These are phyloP conservation scores for Phytophthora constricta DNA, from an alignment of 352 stramenopile species.

Conservation along the genomic window DNA sequence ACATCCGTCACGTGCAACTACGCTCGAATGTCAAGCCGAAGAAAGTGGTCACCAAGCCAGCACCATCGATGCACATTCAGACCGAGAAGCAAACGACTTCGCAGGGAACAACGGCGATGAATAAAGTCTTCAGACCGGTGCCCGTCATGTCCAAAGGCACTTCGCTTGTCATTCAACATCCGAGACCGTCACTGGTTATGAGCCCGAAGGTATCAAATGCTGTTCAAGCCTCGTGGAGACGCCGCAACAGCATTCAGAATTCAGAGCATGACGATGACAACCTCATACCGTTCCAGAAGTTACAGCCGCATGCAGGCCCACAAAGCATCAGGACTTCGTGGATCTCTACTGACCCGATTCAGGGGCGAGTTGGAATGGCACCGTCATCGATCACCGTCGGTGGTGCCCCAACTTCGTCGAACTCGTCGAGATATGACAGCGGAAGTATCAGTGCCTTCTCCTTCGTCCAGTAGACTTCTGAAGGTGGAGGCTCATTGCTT, in stretches of 20 bases:
- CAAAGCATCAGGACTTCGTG: constrained; percentile 22
- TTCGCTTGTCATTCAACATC: constrained; percentile 4
- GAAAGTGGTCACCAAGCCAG: constrained; percentile 14
- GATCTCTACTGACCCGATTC: no score
- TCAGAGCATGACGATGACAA: constrained; percentile 23
- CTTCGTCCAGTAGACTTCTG: constrained; percentile 42
- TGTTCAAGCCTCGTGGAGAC: constrained; percentile 47
- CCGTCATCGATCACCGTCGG: constrained; percentile 24
- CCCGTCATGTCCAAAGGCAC: constrained; percentile 29
- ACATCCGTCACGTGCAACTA: constrained; percentile 35
- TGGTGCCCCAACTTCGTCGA: neutral
- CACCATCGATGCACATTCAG: neutral
- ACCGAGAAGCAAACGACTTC: constrained; percentile 25
- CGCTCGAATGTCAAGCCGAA: constrained; percentile 13
- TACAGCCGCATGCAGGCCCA: neutral
- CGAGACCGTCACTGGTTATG: constrained; percentile 21
- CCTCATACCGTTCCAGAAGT: constrained; percentile 46
- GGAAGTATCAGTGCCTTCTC: constrained; percentile 35
- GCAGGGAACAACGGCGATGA: no score
- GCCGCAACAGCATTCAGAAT: constrained; percentile 39
- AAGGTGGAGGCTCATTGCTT: no score
- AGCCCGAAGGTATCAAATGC: constrained; percentile 54
- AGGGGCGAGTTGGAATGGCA: constrained; percentile 4
- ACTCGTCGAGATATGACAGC: constrained; percentile 25
- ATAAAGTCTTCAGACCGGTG: constrained; percentile 28